Evolutionary conservation across 352 stramenopile genomes (phyloP), one percentile per base, ranked within the genome.

Genomic region (Pythium oligandrum): DNA sequence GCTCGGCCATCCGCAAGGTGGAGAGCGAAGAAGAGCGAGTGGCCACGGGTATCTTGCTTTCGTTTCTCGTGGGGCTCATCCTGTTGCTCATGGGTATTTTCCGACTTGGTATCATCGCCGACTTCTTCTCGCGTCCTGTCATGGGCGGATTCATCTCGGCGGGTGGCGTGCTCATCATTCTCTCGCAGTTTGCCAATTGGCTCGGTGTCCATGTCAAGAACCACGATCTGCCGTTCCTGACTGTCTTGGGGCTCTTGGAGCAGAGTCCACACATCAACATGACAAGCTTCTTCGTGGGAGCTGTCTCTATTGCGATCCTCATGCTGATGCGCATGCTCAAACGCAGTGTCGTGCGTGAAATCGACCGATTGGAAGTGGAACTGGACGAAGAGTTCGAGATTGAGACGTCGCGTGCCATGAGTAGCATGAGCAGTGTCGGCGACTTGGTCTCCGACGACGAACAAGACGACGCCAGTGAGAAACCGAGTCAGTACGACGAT

Each of bases 81-180:
- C 72, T 95, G 45, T 63, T 96, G 30, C 47, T 75, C 26, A 86
- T 96, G 72, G 82, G 88, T 52, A 37, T 96, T n/a, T 74, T 93
- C 26, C 70, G 71, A 2, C 73, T 95, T 35, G 83, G 88, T 26
- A 83, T 95, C 48, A 64, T 98, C 39, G 86, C 84, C 31, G 85
- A 90, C 40, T 96, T 97, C 57, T 82, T 97, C 55, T 91, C 81
- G 6, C 75, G 94, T 39, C 85, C 90, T 5, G 88, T 97, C 51
- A 83, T 97, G 62, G 88, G 82, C 11, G 89, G 90, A 43, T 98
- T 98, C 63, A 94, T 93, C 42, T 92, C 81, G 12, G 89, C 73
- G 31, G 87, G 84, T 2, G 85, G 88, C 31, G 73, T 97, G 52
- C 83, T 96, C 55, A 98, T 98, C 73, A 93, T 88, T 49, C 71